phyloP scores from a whole-genome alignment of 2,329 filamentous ascomycete species.

The Ophiosphaerella korrae region DNA sequence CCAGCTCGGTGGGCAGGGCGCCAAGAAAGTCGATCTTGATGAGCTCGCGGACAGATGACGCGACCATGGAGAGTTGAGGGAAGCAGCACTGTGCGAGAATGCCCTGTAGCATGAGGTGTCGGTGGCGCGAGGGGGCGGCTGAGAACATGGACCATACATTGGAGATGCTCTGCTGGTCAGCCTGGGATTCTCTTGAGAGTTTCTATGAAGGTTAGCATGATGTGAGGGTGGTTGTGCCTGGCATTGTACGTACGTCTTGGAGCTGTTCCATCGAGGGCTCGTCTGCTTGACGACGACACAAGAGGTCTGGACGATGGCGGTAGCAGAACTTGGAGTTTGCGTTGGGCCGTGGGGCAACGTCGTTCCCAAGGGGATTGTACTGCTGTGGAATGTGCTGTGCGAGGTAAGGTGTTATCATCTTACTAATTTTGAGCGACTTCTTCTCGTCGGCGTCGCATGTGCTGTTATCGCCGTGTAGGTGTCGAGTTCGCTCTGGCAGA shows the following conservation, averaged over 20 bases:
- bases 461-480: slow-evolving; percentile 28
- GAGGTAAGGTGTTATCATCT: slow-evolving; percentile 86
- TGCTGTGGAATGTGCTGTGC: slow-evolving; percentile 87
- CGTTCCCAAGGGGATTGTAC: slow-evolving; percentile 76
- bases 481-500: slow-evolving; percentile 36
- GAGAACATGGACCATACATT: slow-evolving; percentile 99
- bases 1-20: slow-evolving; percentile 85
- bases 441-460: slow-evolving; percentile 32
- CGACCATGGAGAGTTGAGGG: slow-evolving; percentile 91
- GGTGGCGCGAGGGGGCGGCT: slow-evolving; percentile 88
- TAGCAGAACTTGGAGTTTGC: slow-evolving; percentile 94
- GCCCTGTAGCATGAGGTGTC: slow-evolving; percentile 94
- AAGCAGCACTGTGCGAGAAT: slow-evolving; percentile 98
- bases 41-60: slow-evolving; percentile 86
- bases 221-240: background rate
- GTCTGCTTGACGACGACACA: slow-evolving; percentile 90
- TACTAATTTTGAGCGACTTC: slow-evolving; percentile 67
- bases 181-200: slow-evolving; percentile 78
- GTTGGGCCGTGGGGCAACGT: slow-evolving; percentile 45
- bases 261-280: slow-evolving; percentile 96
- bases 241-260: slow-evolving; percentile 69
- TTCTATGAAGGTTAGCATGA: slow-evolving; percentile 60
- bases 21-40: slow-evolving; percentile 97
- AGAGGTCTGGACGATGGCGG: slow-evolving; percentile 88
- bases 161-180: slow-evolving; percentile 92